Base-by-base conservation (phyloP, 805 yeast species). In the Yarrowia deformans region DNA sequence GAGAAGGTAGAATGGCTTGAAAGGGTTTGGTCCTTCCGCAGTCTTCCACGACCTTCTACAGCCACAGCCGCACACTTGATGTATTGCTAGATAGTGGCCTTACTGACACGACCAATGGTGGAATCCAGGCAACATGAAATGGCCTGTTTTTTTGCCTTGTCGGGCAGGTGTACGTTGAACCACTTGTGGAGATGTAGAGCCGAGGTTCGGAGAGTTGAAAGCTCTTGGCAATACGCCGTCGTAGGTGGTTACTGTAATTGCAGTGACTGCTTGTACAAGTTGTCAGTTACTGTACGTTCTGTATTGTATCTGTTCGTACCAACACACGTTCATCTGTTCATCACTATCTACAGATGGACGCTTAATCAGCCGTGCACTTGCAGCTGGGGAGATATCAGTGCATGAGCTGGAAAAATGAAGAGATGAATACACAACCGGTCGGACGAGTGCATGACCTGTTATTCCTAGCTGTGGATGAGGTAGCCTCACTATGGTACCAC, bases 321-420 rank as follows among this genome's bases (percentile, higher is more conserved):
- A 23, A 23, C 29, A 23, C 29, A 23, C 29, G 29, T 23, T 23
- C 29, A 23, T 23, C 29, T 23, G 29, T 23, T 23, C 29, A 23
- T 23, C 29, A 23, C 29, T 23, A 2, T 23, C 29, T 23, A 23
- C 29, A 23, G 45, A 54, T 54, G 45, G 60, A 23, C 60, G 45
- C 60, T 54, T 54, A 54, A 37, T 54, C 60, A 54, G 60, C 60
- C 60, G 60, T 34, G 39, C 42, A n/a, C 56, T 52, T 34, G 56
- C 56, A 52, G 29, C n/a, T 29, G 10, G 29, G 42, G 19, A 48
- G 52, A 13, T 14, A 48, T 1, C 29, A 10, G 46, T 46, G 52
- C 52, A 48, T 29, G 35, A 23, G 29, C 29, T 23, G 29, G n/a
- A n/a, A 23, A 2, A 23, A 23, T 23, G 29, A 4, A 23, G 29